These are phyloP conservation scores for Reutealis trisperma DNA, from an alignment of 345 rosid species.

Conservation along the genomic window DNA sequence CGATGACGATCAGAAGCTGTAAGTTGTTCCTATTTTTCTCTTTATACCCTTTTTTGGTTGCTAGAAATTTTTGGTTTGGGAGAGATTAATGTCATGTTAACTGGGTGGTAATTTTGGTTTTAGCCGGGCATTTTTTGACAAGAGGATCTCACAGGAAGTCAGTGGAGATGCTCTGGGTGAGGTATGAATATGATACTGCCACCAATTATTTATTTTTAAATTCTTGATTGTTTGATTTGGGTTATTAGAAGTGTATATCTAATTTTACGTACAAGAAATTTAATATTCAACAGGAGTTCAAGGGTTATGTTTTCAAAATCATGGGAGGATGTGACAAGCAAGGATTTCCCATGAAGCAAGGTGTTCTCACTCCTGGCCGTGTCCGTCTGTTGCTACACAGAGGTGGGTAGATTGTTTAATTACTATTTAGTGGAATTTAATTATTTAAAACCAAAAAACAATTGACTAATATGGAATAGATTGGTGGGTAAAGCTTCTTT, in stretches of 20 bases:
- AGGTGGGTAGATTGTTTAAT: conserved; percentile 32
- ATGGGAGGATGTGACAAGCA: conserved; percentile 96
- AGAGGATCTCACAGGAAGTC: conserved; percentile 84
- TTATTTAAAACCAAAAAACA: not conserved
- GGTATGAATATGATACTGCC: conserved; percentile 33
- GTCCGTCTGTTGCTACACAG: conserved; percentile 77
- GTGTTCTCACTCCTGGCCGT: conserved; percentile 81
- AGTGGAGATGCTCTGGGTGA: conserved; percentile 77
- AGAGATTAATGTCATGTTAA: not conserved
- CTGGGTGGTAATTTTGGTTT: not conserved
- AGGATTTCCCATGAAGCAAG: conserved; percentile 93
- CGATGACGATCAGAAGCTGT: conserved; percentile 28
- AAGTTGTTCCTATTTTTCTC: not conserved
- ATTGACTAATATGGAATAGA: not conserved
- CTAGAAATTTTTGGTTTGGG: too few relatives aligned
- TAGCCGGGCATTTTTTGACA: conserved; percentile 66
- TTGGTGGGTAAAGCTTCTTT: not conserved
- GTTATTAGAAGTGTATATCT: not conserved
- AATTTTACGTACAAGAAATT: not conserved
- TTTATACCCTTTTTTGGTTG: not conserved
- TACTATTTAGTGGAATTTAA: too few relatives aligned
- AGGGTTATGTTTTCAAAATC: conserved; percentile 81
- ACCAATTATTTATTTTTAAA: not conserved
- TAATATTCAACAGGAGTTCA: conserved; percentile 56
- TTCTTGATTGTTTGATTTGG: not conserved